A percentile compares a stretch with the other conserved stretches of the same genome.
phyloP scores from a whole-genome alignment of 2,329 filamentous ascomycete genomes.

The Ambrosiella xylebori region DNA sequence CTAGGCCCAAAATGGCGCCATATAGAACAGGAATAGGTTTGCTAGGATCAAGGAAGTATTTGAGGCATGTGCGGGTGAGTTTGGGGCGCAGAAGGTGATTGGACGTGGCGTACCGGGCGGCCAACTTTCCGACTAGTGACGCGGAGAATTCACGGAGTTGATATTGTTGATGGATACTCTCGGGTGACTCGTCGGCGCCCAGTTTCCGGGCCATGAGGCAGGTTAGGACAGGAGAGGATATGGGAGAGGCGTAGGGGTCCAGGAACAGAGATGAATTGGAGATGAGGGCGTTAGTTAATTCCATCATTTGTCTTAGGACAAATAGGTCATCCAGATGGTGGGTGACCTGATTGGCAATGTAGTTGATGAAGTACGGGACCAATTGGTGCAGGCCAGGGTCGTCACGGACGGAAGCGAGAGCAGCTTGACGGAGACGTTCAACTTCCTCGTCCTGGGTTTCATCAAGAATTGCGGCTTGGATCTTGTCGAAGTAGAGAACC shows the following conservation, averaged over 20 bases:
- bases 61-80: constrained; percentile 81
- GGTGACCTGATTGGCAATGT: constrained; percentile 88
- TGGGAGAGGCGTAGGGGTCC: constrained; percentile 41
- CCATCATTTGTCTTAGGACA: constrained; percentile 80
- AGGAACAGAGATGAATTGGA: constrained; percentile 65
- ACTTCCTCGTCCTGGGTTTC: constrained; percentile 68
- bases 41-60: constrained; percentile 74
- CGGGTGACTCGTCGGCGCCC: constrained; percentile 38
- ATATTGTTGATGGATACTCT: constrained; percentile 48
- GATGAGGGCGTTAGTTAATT: constrained; percentile 68
- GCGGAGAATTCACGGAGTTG: constrained; percentile 71
- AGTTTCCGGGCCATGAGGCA: constrained; percentile 68
- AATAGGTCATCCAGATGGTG: constrained; percentile 85
- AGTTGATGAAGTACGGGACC: constrained; percentile 90
- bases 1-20: constrained; percentile 67
- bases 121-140: constrained; percentile 62
- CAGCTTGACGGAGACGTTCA: constrained; percentile 57
- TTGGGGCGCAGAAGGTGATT: constrained; percentile 74
- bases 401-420: constrained; percentile 66
- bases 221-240: constrained; percentile 78
- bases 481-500: constrained; percentile 91
- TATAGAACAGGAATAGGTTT: constrained; percentile 75
- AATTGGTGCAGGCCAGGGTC: constrained; percentile 92
- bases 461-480: constrained; percentile 74
- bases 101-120: constrained; percentile 61